Evolutionary conservation across 306 rosid genomes (phyloP).

Genomic region (Cercis canadensis): DNA sequence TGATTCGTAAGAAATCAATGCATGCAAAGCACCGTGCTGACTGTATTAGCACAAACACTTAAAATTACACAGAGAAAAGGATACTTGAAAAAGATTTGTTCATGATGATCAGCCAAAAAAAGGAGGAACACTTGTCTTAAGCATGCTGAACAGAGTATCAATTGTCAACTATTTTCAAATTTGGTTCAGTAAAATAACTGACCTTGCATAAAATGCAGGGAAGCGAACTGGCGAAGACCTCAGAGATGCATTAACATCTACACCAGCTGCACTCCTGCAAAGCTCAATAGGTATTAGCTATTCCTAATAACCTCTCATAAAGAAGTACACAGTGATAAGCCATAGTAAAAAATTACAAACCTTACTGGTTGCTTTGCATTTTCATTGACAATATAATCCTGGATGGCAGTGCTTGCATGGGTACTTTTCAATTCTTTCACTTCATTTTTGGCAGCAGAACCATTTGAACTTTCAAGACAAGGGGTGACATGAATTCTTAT

Average conservation of each 20-base stretch:
- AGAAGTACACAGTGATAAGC: background rate
- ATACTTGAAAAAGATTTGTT: background rate
- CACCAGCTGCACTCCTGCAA: slow-evolving; percentile 33
- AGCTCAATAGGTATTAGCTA: background rate
- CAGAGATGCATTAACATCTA: slow-evolving; percentile 14
- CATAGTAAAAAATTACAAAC: slow-evolving; percentile 19
- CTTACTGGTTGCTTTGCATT: slow-evolving; percentile 18
- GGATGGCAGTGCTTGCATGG: background rate
- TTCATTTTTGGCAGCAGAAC: background rate
- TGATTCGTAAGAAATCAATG: slow-evolving; percentile 42
- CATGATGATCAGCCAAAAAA: background rate
- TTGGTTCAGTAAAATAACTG: slow-evolving; percentile 13
- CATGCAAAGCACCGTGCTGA: slow-evolving; percentile 41
- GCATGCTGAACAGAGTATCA: background rate
- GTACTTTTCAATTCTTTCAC: slow-evolving; percentile 13
- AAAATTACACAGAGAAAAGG: background rate
- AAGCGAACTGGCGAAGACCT: background rate
- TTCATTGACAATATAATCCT: background rate
- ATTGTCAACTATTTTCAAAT: background rate
- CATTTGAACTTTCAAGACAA: background rate
- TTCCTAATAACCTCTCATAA: background rate
- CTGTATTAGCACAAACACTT: slow-evolving; percentile 28
- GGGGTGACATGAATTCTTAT: background rate
- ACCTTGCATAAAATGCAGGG: slow-evolving; percentile 43
- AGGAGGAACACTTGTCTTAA: background rate